These are phyloP conservation scores for Populus tremula DNA, from an alignment of 345 rosid genomes.

Conservation along the genomic window DNA sequence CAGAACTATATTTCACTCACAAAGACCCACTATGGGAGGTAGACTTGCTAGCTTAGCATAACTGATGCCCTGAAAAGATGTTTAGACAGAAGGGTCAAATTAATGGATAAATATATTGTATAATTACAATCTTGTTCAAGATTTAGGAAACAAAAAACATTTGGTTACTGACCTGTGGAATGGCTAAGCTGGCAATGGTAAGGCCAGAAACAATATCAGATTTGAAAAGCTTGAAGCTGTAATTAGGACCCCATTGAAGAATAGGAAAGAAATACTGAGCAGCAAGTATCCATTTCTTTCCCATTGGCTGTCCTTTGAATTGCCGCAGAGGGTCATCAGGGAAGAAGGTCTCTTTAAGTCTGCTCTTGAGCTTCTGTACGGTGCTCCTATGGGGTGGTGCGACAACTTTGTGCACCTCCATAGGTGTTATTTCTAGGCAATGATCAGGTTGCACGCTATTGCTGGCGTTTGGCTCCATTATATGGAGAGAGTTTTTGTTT, in stretches of 20 bases:
- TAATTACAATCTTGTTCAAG: not conserved
- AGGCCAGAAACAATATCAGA: constrained; percentile 88
- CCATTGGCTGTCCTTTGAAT: constrained; percentile 68
- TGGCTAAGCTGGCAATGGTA: constrained; percentile 97
- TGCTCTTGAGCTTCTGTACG: constrained; percentile 45
- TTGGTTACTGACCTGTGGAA: constrained; percentile 66
- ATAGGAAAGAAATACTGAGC: constrained; percentile 82
- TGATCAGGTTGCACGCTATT: constrained; percentile 6
- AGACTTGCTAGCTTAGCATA: constrained; percentile 92
- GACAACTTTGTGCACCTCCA: constrained; percentile 70
- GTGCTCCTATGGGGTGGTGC: constrained; percentile 71
- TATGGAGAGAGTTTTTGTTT: not conserved
- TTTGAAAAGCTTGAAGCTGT: constrained; percentile 64
- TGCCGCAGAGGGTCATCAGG: constrained; percentile 96
- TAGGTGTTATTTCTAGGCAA: constrained; percentile 40
- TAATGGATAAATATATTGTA: not conserved
- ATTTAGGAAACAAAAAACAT: not conserved
- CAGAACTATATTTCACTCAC: constrained; percentile 46
- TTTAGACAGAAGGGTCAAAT: not conserved
- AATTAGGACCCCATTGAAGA: constrained; percentile 84
- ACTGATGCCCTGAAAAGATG: constrained; percentile 73
- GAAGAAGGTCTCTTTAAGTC: constrained; percentile 85
- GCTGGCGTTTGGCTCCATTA: constrained; percentile 33
- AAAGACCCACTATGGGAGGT: constrained; percentile 86
- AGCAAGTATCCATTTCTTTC: constrained; percentile 54